phyloP scores from a whole-genome alignment of 805 yeast species.

The Hermanozyma aechmeae region DNA sequence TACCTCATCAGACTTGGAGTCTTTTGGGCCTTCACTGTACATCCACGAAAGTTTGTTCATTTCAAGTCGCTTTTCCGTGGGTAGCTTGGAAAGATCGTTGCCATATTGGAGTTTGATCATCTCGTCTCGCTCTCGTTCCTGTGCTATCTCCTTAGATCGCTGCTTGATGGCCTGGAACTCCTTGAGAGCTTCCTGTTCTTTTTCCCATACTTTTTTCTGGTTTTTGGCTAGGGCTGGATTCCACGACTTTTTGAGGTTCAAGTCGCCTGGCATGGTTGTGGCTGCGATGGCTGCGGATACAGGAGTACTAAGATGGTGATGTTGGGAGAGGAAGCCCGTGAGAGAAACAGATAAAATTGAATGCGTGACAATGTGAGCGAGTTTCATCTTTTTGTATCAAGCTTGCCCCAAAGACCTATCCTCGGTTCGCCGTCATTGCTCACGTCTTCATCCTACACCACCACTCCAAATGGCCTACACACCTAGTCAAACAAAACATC shows the following conservation, averaged over 20 bases:
- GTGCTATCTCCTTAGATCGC: conserved; percentile 51
- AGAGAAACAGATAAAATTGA: no score
- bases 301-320: not conserved
- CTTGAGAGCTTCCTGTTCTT: conserved; percentile 68
- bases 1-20: conserved; percentile 11
- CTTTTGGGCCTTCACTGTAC: conserved; percentile 43
- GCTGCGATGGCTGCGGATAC: not conserved
- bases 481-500: no score
- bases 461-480: no score
- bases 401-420: no score
- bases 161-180: conserved; percentile 59
- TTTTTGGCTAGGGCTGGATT: conserved; percentile 83
- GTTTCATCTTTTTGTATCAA: no score
- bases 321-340: no score
- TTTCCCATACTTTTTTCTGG: conserved; percentile 75
- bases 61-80: conserved; percentile 21
- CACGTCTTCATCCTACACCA: no score
- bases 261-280: conserved; percentile 52
- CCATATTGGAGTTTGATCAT: conserved; percentile 39
- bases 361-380: no score
- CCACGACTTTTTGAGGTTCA: conserved; percentile 93
- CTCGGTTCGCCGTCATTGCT: no score
- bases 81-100: conserved; percentile 25
- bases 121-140: conserved; percentile 53
- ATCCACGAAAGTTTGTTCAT: conserved; percentile 70